Evolutionary conservation across 495 filamentous ascomycete genomes (phyloP).

Genomic region (Rostrohypoxylon terebratum): DNA sequence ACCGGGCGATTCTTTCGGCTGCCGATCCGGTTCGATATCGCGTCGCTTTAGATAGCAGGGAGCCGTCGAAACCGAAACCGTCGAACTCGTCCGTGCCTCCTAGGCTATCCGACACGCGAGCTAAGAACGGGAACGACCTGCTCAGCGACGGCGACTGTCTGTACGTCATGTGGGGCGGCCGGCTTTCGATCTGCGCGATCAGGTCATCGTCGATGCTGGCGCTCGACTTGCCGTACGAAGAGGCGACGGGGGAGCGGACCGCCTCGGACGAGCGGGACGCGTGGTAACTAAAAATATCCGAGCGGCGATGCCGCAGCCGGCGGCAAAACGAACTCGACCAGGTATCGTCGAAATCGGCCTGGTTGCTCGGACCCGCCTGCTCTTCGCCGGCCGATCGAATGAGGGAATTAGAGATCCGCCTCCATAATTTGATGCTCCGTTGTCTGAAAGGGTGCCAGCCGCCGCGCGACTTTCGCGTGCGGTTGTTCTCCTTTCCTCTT

Average conservation of each 20-base stretch:
- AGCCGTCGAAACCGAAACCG: slow-evolving; percentile 45
- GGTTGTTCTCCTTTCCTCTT: neutral
- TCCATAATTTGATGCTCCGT: slow-evolving; percentile 38
- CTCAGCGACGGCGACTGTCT: slow-evolving; percentile 12
- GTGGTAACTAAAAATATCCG: slow-evolving; percentile 31
- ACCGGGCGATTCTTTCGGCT: neutral
- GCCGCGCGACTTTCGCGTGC: neutral
- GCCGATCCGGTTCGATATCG: slow-evolving; percentile 18
- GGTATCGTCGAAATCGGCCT: neutral
- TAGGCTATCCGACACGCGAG: slow-evolving; percentile 31
- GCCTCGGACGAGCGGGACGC: slow-evolving; percentile 32
- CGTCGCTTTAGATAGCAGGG: slow-evolving; percentile 34
- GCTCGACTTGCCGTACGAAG: slow-evolving; percentile 7
- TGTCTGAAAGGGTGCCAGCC: slow-evolving; percentile 33
- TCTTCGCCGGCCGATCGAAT: slow-evolving; percentile 27
- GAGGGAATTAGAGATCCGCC: slow-evolving; percentile 45
- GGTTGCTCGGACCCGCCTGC: neutral
- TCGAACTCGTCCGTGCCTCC: slow-evolving; percentile 23
- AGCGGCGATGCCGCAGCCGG: slow-evolving; percentile 27
- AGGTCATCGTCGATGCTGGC: slow-evolving; percentile 20
- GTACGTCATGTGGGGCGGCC: slow-evolving; percentile 11
- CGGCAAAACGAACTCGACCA: slow-evolving; percentile 7
- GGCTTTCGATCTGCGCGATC: slow-evolving; percentile 12
- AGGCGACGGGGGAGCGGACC: slow-evolving; percentile 17
- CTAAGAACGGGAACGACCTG: slow-evolving; percentile 33